Base-by-base conservation (phyloP, 2,329 filamentous ascomycete species). In the Escovopsis sp. region DNA sequence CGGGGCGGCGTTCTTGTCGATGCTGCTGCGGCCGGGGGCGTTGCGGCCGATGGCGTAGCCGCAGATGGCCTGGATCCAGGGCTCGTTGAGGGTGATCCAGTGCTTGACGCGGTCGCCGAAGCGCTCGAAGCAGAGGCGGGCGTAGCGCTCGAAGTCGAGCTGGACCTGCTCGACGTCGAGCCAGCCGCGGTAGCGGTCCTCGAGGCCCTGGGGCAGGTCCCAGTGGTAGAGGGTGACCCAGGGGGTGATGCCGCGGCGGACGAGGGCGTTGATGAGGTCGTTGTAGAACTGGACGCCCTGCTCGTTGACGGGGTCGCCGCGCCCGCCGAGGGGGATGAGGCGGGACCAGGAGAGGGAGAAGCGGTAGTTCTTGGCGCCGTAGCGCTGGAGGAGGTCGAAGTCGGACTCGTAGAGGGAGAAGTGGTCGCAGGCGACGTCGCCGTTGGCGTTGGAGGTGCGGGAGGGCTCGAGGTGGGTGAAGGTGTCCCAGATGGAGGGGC, bases 341-440 rank as follows among this genome's bases (percentile, higher is more conserved):
- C 75, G 70, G 5, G 73, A 70, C 75, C 75, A 79, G 8, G 72
- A 72, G 26, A 79, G 56, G 4, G 73, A 78, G 49, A 79, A 79
- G 15, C 74, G 68, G 48, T 79, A 79, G 4, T 67, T 67, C 42
- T 67, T 63, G 7, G 70, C 69, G 31, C 72, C 70, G 31, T 68
- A 68, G 32, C 61, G 52, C 44, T 70, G 71, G 41, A 80, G 51
- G 7, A 79, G 57, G 4, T 63, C 69, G 40, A 79, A 67, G 45
- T 80, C 76, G 35, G 72, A 60, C 10, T 56, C 52, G 3, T 51
- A 54, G 0, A 53, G 49, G 38, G 65, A 52, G 41, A 63, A 65
- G 37, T 62, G 55, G 23, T 61, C 55, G 18, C 58, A 60, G 2
- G 60, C 61, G 15, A 73, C 50, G 42, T 72, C 68, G 3, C 65